These are phyloP conservation scores for Polyporus tsugae DNA, from an alignment of 1,284 basidiomycete genomes.

Conservation along the genomic window DNA sequence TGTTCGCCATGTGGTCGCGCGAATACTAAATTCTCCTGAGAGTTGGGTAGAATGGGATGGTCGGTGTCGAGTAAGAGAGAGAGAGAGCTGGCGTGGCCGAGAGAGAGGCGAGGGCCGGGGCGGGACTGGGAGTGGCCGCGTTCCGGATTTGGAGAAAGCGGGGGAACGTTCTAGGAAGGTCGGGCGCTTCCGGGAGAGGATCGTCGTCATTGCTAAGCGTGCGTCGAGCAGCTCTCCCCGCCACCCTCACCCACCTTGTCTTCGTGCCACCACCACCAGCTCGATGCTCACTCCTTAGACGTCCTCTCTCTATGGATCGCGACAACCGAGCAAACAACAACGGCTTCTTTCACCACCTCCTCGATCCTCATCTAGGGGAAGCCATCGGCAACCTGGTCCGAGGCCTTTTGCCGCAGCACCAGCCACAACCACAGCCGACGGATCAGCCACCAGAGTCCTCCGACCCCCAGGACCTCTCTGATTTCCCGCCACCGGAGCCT, in stretches of 20 bases:
- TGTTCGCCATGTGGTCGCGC: neutral
- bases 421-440: slow-evolving; percentile 17
- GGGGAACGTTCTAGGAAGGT: slow-evolving; percentile 28
- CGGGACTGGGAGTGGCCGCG: neutral
- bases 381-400: slow-evolving; percentile 30
- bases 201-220: slow-evolving; percentile 16
- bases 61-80: neutral
- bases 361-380: slow-evolving; percentile 31
- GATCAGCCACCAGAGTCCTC: slow-evolving; percentile 8
- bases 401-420: slow-evolving; percentile 24
- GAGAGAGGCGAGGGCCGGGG: slow-evolving; percentile 2
- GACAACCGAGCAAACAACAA: slow-evolving; percentile 30
- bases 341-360: slow-evolving; percentile 26
- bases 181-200: slow-evolving; percentile 17
- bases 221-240: neutral
- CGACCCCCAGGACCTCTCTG: slow-evolving; percentile 11
- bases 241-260: slow-evolving; percentile 1
- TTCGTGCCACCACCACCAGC: slow-evolving; percentile 32
- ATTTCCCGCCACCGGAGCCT: slow-evolving; percentile 15
- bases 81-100: neutral
- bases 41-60: neutral
- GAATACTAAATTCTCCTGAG: neutral
- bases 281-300: neutral
- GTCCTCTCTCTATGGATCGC: slow-evolving; percentile 32
- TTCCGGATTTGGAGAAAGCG: slow-evolving; percentile 17